Base-by-base conservation (phyloP, 2,329 filamentous ascomycete genomes). In the Pyricularia grisea region DNA sequence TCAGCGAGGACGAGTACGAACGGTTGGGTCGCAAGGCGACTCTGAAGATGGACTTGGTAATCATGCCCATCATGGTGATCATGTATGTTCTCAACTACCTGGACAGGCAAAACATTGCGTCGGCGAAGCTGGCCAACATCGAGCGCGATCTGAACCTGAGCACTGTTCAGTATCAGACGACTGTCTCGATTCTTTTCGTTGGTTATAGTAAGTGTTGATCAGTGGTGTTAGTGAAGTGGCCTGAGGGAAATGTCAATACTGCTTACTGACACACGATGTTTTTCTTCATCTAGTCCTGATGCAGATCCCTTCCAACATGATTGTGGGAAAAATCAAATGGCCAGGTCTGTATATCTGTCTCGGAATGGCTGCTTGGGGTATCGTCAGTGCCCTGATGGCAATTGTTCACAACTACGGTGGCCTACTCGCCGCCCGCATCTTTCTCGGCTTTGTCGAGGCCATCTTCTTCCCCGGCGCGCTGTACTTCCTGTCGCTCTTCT, bases 381-480 rank as follows among this genome's bases (percentile, higher is more conserved):
- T 78, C 20, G 80, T 86, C 14, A 84, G 82, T 7, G 81, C 78
- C 5, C 74, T 78, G 7, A 86, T 82, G n/a, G 83, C 83, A 0
- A 80, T 78, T 1, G 82, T 82, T 1, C 77, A 84, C 30, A 81
- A 73, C 65, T 84, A 63, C 58, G 67, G 27, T 6, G 80, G 83
- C 4, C 73, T 86, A 63, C 72, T 85, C 25, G 79, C 77, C 0
- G 79, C 79, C 42, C 78, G 83, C 30, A 81, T 85, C 69, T 78
- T 86, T 69, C 77, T 87, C 0, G 85, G 85, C 58, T 80, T 84
- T 60, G 79, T 85, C 6, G 85, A 87, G 72, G 86, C 86, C 0
- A 82, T 84, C 3, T 86, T 85, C 75, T 86, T 87, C 73, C 81
- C 81, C 0, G 81, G 80, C 0, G 78, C 77, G 0, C 73, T 82